Base-by-base conservation (phyloP, 352 stramenopile species). In the Globisporangium nagaii region DNA sequence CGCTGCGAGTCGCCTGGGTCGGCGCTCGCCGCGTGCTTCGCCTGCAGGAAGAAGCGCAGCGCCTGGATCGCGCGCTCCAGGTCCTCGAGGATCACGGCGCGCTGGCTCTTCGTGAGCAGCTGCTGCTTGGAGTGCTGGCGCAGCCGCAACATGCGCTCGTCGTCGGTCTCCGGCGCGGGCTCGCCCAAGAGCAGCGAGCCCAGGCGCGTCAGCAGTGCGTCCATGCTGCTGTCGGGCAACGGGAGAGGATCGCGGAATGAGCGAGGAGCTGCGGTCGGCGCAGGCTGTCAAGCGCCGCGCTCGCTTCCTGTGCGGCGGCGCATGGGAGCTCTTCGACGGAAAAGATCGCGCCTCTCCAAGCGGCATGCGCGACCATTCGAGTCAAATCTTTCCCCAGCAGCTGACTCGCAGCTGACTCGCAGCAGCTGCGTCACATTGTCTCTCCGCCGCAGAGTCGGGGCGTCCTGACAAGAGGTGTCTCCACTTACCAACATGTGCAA, bases 11-110 rank as follows among this genome's bases (percentile, higher is more conserved):
- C n/a, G 40, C 11, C 25, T 15, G 7, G 24, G 28, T 17, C 22
- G 34, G 48, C 19, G 41, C 55, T 34, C 12, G 19, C 30, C 12
- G 44, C 12, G 27, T 13, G 66, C 54, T 79, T 88, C 35, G 48
- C 57, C 11, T 76, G 55, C 48, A 85, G 48, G 31, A 81, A 85
- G 41, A 82, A 75, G 20, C 71, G 62, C 31, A 93, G 58, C 9
- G 74, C 70, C 22, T 72, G 65, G 35, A 93, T 69, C 2, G 78
- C 74, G 49, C 66, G 71, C 64, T 93, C 82, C 5, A 93, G 71
- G 58, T 93, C 83, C 36, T 93, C 83, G 42, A 93, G 79, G 31
- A 93, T 74, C 48, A 90, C 81, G 34, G 66, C 66, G 53, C 83
- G 79, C 56, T 93, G 78, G 48, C 74, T 88, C 56, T 90, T 88